Conservation (phyloP, 306 rosid genomes). For the Urtica urens region DNA sequence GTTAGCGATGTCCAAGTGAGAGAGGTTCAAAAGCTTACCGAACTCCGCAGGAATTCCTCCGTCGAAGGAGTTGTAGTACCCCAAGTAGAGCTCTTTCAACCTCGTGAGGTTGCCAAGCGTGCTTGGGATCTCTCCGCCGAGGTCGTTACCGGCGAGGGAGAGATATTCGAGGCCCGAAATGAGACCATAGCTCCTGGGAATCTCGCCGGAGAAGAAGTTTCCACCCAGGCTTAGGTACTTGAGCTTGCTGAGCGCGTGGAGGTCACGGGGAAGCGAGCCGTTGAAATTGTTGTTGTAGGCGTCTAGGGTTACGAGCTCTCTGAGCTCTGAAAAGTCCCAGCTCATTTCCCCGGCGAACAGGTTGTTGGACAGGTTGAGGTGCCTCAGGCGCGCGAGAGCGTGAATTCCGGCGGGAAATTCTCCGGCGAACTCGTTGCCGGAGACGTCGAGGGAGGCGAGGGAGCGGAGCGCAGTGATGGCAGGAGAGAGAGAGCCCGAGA, state of each 20-base stretch:
- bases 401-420: conserved; percentile 34
- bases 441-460: conserved; percentile 36
- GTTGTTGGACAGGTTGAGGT: conserved; percentile 73
- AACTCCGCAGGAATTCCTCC: conserved; percentile 60
- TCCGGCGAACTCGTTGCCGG: conserved; percentile 43
- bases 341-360: conserved; percentile 46
- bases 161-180: conserved; percentile 42
- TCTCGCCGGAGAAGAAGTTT: conserved; percentile 52
- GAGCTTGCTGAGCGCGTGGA: conserved; percentile 34
- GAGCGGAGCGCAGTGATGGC: conserved; percentile 32
- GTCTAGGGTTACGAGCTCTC: conserved; percentile 40
- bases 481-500: conserved; percentile 61
- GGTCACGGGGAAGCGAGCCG: conserved; percentile 55
- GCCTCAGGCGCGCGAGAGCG: conserved; percentile 27
- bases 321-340: conserved; percentile 39
- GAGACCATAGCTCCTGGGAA: conserved; percentile 54
- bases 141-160: conserved; percentile 76
- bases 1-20: conserved; percentile 70
- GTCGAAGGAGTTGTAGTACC: conserved; percentile 60
- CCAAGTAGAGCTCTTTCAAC: conserved; percentile 52
- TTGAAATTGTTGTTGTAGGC: conserved; percentile 68
- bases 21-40: conserved; percentile 47
- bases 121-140: conserved; percentile 55
- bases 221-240: conserved; percentile 60
- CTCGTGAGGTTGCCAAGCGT: conserved; percentile 59